Evolutionary conservation across 2,329 filamentous ascomycete species (phyloP), one percentile per base, ranked within the genome.

Genomic region (Pseudogymnoascus sp.): DNA sequence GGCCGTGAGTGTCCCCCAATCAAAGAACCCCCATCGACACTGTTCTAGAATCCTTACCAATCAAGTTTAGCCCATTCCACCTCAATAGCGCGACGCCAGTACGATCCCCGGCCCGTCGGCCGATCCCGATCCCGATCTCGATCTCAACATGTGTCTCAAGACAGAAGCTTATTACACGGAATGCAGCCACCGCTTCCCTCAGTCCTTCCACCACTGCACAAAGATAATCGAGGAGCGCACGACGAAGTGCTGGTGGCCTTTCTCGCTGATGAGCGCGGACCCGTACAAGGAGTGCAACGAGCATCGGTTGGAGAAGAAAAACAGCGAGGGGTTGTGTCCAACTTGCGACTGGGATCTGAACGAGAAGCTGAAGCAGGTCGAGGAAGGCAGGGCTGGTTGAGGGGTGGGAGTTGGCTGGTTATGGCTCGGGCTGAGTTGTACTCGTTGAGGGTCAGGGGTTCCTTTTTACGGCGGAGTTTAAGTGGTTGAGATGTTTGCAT

Each of bases 211-310:
- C 10, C 50, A 57, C 28, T 57, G 50, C 28, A 57, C 50, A 10
- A 57, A 33, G 28, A 57, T 57, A 33, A 33, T 57, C n/a, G 50
- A 57, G 28, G 50, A 57, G 50, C 50, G 50, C 5, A 21, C 50
- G 50, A 57, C 50, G 17, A 57, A n/a, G 50, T 28, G 50, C n/a
- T 57, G 28, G 26, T 57, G 50, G 50, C 50, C 50, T 1, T 57
- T 57, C 17, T 57, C 50, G 50, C 31, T 57, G n/a, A 33, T 57
- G 50, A 57, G 33, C 28, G 50, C 50, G n/a, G 50, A 57, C 5
- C 50, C 50, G 17, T 57, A 57, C 50, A 57, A 57, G 50, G 50
- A 57, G 26, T 57, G 50, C 50, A 28, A 33, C 26, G n/a, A 57
- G 10, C 50, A 33, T 21, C 50, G n/a, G 7, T 57, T 57, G n/a